Evolutionary conservation across 1,139 yeast species (phyloP).

Genomic region (Arxiozyma bovina): DNA sequence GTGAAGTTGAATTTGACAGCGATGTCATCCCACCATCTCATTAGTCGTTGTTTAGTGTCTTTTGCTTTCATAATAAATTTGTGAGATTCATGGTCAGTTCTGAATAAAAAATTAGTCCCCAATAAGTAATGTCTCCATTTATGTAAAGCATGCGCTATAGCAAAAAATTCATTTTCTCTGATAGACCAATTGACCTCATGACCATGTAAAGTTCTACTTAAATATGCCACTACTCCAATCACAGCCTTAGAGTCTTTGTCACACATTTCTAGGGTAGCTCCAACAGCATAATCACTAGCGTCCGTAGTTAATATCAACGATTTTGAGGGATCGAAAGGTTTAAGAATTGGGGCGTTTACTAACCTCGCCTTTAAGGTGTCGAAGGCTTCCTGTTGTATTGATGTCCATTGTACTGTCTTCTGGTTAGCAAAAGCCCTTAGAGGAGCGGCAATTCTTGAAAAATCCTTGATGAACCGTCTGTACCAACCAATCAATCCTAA

Average conservation of each 20-base stretch:
- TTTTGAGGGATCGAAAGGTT: neutral
- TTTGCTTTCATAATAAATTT: neutral
- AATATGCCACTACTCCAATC: neutral
- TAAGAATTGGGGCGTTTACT: neutral
- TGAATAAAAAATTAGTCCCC: neutral
- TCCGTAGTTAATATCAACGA: neutral
- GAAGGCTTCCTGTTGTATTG: neutral
- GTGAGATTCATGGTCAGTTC: slow-evolving; percentile 3
- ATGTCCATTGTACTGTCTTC: neutral
- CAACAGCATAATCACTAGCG: neutral
- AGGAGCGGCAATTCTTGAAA: neutral
- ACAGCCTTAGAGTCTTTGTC: neutral
- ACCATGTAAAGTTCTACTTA: neutral
- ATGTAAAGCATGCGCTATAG: neutral
- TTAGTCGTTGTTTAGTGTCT: neutral
- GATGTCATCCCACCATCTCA: slow-evolving; percentile 1
- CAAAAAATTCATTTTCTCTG: slow-evolving; percentile 3
- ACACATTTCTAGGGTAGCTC: neutral
- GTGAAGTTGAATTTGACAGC: neutral
- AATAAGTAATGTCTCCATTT: slow-evolving; percentile 2
- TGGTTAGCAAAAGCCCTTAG: neutral
- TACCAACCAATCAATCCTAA: neutral
- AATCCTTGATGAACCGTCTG: neutral
- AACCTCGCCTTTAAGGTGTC: neutral
- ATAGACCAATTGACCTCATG: slow-evolving; percentile 2